Percentiles rank a stretch among this genome's conserved stretches.
phyloP scores from a whole-genome alignment of 2,329 filamentous ascomycete genomes.

The Sclerotiophoma versabilis region DNA sequence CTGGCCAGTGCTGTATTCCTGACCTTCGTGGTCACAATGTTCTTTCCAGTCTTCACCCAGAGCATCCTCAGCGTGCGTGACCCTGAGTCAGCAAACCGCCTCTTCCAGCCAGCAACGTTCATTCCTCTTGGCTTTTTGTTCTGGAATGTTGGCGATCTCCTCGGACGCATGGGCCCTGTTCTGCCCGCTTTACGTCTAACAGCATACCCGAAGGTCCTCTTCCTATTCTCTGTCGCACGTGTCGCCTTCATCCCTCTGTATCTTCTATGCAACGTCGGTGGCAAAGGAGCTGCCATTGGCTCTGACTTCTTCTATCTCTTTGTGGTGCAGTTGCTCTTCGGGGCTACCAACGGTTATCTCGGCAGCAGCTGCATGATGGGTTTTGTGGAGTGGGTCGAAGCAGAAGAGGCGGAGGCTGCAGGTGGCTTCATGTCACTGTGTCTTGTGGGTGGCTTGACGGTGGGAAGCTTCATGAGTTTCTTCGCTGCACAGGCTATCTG shows the following conservation, averaged over 20 bases:
- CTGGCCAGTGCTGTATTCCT: constrained; percentile 78
- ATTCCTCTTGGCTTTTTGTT: constrained; percentile 89
- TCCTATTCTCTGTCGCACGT: constrained; percentile 71
- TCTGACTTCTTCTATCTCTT: constrained; percentile 91
- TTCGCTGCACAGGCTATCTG: constrained; percentile 10
- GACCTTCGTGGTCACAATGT: constrained; percentile 87
- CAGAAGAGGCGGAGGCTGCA: constrained; percentile 83
- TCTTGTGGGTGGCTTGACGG: constrained; percentile 82
- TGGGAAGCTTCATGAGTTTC: constrained; percentile 91
- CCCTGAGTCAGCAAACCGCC: constrained; percentile 55
- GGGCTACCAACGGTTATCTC: constrained; percentile 85
- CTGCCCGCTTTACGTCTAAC: constrained; percentile 63
- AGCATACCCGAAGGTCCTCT: constrained; percentile 70
- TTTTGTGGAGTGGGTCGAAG: constrained; percentile 79
- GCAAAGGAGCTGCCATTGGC: constrained; percentile 69
- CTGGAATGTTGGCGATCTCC: constrained; percentile 90
- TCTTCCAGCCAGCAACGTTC: constrained; percentile 79
- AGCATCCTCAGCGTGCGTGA: constrained; percentile 54
- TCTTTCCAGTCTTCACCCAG: constrained; percentile 89
- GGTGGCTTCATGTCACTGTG: constrained; percentile 94
- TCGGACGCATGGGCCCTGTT: constrained; percentile 74
- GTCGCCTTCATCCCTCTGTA: constrained; percentile 82
- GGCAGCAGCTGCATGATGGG: constrained; percentile 92
- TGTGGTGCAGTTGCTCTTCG: constrained; percentile 83
- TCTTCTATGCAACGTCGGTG: constrained; percentile 85